These are phyloP conservation scores for Xylaria arbuscula DNA, from an alignment of 2,329 filamentous ascomycete genomes.

Conservation along the genomic window DNA sequence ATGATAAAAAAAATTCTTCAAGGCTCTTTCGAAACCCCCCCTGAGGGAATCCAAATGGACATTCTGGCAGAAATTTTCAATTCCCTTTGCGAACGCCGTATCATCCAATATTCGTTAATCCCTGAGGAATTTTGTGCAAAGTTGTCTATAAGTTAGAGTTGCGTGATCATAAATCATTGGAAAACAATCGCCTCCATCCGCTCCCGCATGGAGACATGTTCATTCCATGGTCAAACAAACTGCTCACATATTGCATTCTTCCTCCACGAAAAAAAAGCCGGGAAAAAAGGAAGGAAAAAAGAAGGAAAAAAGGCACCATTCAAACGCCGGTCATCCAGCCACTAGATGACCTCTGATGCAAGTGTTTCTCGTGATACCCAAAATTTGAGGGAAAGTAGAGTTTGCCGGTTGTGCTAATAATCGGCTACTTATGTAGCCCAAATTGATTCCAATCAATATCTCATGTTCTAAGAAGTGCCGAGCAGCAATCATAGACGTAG, in stretches of 20 bases:
- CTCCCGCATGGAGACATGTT: conserved; percentile 30
- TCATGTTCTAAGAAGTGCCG: conserved; percentile 7
- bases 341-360: conserved; percentile 39
- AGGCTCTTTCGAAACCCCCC: conserved; percentile 4
- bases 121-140: conserved; percentile 34
- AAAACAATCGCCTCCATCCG: conserved; percentile 28
- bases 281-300: conserved; percentile 3
- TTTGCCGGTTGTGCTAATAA: conserved; percentile 34
- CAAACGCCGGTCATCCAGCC: conserved; percentile 32
- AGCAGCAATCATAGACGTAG: neutral
- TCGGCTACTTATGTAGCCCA: conserved; percentile 19
- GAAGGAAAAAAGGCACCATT: conserved; percentile 14
- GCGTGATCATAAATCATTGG: conserved; percentile 29
- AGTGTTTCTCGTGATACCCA: conserved; percentile 39
- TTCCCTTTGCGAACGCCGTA: conserved; percentile 32
- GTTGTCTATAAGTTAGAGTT: conserved; percentile 34
- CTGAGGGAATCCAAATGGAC: conserved; percentile 17
- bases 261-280: neutral
- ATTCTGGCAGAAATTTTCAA: conserved; percentile 18
- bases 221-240: conserved; percentile 4
- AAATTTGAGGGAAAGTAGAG: conserved; percentile 28
- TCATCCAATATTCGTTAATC: conserved; percentile 28
- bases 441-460: conserved; percentile 24
- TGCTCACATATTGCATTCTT: conserved; percentile 15
- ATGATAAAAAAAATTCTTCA: conserved; percentile 1